Evolutionary conservation across 2,329 filamentous ascomycete species (phyloP).

Genomic region (Pseudonectria foliicola): DNA sequence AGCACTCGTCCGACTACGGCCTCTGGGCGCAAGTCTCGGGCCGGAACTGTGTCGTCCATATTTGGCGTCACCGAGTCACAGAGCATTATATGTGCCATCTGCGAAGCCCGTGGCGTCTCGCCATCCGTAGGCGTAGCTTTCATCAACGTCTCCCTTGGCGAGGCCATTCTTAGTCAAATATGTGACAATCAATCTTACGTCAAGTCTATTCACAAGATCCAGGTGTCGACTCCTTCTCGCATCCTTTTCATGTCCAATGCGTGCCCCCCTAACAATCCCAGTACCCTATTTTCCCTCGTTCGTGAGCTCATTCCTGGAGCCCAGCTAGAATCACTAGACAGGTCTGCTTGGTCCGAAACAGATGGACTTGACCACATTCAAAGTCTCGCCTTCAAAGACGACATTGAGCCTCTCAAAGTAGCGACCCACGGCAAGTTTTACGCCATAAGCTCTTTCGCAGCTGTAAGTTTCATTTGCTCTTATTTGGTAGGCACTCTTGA

Average conservation of each 20-base stretch:
- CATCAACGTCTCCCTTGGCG: constrained; percentile 76
- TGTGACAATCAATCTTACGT: constrained; percentile 90
- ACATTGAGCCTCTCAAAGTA: constrained; percentile 74
- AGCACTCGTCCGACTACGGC: constrained; percentile 30
- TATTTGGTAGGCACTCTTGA: not conserved
- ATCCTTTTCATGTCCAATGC: constrained; percentile 71
- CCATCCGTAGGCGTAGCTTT: constrained; percentile 82
- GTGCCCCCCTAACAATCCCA: constrained; percentile 57
- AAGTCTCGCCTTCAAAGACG: constrained; percentile 69
- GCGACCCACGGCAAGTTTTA: constrained; percentile 79
- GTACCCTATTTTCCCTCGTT: constrained; percentile 67
- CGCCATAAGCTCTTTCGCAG: constrained; percentile 76
- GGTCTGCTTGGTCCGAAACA: constrained; percentile 77
- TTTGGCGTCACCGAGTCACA: constrained; percentile 48
- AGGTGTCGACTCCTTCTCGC: constrained; percentile 69
- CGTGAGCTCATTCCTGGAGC: constrained; percentile 45
- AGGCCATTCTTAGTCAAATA: constrained; percentile 82
- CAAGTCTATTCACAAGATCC: constrained; percentile 78
- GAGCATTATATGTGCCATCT: constrained; percentile 79
- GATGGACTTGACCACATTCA: constrained; percentile 72
- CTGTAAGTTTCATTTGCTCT: constrained; percentile 47
- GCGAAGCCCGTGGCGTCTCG: constrained; percentile 78
- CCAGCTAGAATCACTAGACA: constrained; percentile 50
- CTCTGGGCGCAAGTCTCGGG: constrained; percentile 39
- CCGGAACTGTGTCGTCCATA: constrained; percentile 28